Conservation (phyloP, 768 basidiomycete species). For the Lactarius tabidus region DNA sequence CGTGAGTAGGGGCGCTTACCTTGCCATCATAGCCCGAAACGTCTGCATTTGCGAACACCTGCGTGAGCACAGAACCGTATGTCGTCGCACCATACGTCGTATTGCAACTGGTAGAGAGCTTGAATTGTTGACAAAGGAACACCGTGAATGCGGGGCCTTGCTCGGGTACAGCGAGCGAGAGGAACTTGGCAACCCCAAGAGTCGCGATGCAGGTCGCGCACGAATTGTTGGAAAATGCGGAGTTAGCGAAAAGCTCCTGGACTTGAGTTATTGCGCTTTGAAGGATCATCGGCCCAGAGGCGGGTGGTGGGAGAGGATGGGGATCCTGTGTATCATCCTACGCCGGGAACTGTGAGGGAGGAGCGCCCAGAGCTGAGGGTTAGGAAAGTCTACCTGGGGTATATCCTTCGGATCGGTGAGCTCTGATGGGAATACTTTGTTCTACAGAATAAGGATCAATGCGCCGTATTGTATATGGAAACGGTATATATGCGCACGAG, state of each 20-base stretch:
- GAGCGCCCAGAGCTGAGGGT: too few relatives aligned
- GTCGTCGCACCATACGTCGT: constrained; percentile 29
- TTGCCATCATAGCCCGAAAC: too few relatives aligned
- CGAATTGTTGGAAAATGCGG: constrained; percentile 47
- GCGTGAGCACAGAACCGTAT: constrained; percentile 40
- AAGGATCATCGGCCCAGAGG: constrained; percentile 44
- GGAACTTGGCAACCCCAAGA: constrained; percentile 54
- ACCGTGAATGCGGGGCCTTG: too few relatives aligned
- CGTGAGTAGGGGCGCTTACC: too few relatives aligned
- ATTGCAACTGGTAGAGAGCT: too few relatives aligned
- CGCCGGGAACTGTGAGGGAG: neutral
- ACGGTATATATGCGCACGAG: constrained; percentile 37
- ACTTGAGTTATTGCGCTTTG: constrained; percentile 54
- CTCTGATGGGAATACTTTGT: constrained; percentile 51
- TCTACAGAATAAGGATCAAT: constrained; percentile 35
- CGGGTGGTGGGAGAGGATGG: constrained; percentile 59
- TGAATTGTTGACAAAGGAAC: too few relatives aligned
- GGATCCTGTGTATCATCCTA: constrained; percentile 58
- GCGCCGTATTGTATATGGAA: neutral
- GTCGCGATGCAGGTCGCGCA: constrained; percentile 60
- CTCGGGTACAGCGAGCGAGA: constrained; percentile 48
- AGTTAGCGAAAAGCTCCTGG: constrained; percentile 48
- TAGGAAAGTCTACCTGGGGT: constrained; percentile 38
- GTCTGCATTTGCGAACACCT: too few relatives aligned
- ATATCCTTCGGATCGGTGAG: constrained; percentile 62